Conservation (phyloP, 2,329 filamentous ascomycete genomes). For the Phialophora chinensis region DNA sequence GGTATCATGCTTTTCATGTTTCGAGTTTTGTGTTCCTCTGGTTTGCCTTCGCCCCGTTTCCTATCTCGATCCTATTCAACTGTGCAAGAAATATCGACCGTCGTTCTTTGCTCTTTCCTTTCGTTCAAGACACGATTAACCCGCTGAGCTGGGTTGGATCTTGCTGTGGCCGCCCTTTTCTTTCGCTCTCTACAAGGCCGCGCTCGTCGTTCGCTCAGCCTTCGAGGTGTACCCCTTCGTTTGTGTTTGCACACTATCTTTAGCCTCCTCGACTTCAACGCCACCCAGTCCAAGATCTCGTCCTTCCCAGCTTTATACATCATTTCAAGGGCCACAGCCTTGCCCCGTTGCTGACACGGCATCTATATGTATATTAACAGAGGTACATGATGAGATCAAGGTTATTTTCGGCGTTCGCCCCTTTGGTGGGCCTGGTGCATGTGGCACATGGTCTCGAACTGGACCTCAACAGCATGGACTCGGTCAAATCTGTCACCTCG, state of each 20-base stretch:
- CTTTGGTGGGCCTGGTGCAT: constrained; percentile 37
- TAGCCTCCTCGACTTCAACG: neutral
- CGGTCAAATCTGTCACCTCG: constrained; percentile 44
- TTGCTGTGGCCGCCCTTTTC: neutral
- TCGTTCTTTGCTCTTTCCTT: constrained; percentile 1
- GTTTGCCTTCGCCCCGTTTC: neutral
- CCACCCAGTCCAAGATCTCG: neutral
- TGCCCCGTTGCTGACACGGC: neutral
- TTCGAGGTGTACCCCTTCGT: neutral
- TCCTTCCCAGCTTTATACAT: neutral
- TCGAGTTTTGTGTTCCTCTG: neutral
- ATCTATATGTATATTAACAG: neutral
- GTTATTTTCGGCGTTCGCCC: constrained; percentile 24
- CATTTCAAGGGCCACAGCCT: neutral
- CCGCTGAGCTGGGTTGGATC: neutral
- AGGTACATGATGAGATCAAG: constrained; percentile 29
- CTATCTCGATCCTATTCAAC: neutral
- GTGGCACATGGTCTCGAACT: constrained; percentile 29
- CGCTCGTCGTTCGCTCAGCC: neutral
- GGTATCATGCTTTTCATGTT: constrained; percentile 5
- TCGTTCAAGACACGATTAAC: neutral
- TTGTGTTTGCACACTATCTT: neutral
- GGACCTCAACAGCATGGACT: constrained; percentile 40
- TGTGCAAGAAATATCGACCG: neutral
- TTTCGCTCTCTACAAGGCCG: neutral